Evolutionary conservation across 257 asterid species (phyloP).

Genomic region (Voacanga thouarsii): DNA sequence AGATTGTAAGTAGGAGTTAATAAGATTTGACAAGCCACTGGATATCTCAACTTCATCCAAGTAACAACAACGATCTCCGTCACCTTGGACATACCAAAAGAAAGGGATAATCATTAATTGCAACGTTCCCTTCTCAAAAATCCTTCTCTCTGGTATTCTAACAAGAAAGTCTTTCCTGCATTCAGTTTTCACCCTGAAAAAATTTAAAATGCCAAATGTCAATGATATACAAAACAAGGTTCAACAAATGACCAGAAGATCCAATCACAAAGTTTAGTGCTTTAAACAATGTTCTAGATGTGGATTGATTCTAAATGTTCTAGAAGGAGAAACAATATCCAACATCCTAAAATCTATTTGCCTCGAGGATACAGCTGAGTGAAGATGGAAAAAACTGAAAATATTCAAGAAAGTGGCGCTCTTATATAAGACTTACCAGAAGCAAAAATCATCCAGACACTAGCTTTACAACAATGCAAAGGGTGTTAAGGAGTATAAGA

Average conservation of each 20-base stretch:
- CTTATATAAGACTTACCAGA: neutral
- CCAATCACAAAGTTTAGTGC: neutral
- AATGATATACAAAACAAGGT: neutral
- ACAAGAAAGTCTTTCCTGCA: neutral
- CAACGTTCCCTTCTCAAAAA: neutral
- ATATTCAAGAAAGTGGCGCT: neutral
- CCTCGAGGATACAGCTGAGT: neutral
- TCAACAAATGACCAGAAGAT: neutral
- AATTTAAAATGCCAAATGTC: neutral
- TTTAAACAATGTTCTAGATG: neutral
- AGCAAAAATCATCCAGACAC: constrained; percentile 49
- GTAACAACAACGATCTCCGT: neutral
- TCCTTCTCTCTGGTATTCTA: neutral
- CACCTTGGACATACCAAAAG: neutral
- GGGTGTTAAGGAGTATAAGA: constrained; percentile 57
- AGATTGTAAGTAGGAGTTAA: neutral
- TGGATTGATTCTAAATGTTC: neutral
- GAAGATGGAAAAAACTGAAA: neutral
- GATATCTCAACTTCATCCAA: neutral
- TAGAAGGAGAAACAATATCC: neutral
- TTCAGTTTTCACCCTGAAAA: neutral
- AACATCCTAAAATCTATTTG: neutral
- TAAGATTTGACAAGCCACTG: neutral
- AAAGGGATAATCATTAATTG: neutral
- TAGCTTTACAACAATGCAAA: constrained; percentile 55